Evolutionary conservation across 2,329 filamentous ascomycete species (phyloP), one percentile per base, ranked within the genome.

Genomic region (Beauveria sp.): DNA sequence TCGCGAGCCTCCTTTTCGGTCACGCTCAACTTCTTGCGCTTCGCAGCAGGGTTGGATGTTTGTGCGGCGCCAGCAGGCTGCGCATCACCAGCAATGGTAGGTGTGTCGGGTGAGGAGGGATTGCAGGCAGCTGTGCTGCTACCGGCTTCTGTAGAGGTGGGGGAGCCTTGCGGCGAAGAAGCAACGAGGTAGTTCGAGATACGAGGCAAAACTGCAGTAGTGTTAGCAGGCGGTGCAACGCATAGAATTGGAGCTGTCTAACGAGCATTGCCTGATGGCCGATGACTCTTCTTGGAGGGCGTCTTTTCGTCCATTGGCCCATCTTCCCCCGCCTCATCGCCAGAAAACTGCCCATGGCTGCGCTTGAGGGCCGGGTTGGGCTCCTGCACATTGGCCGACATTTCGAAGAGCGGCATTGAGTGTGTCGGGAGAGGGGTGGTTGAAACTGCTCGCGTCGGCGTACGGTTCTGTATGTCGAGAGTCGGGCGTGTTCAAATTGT

Each of bases 321-420:
- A 22, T 73, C 69, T 26, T 64, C 54, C 58, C 69, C 69, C n/a
- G 69, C 58, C 24, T 71, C 64, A 26, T 76, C 70, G 10, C 70
- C 73, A 3, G 75, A 66, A 63, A 75, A 82, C 38, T 81, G 77
- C 46, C 79, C 74, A 65, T 81, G 78, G 48, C 72, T 77, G 63
- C 79, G 72, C 69, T 83, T 83, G 57, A 76, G 74, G 53, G 72
- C 71, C 31, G 70, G 71, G 22, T 70, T 66, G 26, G 74, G 70
- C 67, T 80, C 78, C 68, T 77, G 75, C 34, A 80, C 74, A 64
- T 83, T 83, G 14, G 75, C 70, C 20, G 80, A 79, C 68, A 81
- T 73, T 59, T 76, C 73, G 50, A 76, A 71, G 28, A 83, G 72
- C 68, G 81, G 76, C 80, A 83, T 83, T 63, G 69, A 64, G 48